Evolutionary conservation across 257 asterid genomes (phyloP).

Genomic region (Solanum tarapatanum): DNA sequence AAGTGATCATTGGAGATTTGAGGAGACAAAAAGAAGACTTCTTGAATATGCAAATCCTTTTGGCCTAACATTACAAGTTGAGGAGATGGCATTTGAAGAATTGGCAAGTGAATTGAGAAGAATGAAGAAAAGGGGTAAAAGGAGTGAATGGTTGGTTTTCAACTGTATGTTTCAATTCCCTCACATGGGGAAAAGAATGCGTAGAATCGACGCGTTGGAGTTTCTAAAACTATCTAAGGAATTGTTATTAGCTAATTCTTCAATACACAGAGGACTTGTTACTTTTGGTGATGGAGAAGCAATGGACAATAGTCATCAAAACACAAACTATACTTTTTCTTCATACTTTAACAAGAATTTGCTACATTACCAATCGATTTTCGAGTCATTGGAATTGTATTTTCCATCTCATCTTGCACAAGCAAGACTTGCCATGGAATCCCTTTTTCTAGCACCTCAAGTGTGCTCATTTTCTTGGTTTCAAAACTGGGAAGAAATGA

Average conservation of each 20-base stretch:
- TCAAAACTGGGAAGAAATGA: constrained; percentile 28
- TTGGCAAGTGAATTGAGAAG: constrained; percentile 21
- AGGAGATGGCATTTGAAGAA: constrained; percentile 29
- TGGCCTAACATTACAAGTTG: constrained; percentile 30
- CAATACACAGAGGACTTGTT: constrained; percentile 27
- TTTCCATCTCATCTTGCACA: constrained; percentile 51
- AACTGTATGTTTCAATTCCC: constrained; percentile 63
- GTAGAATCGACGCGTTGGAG: constrained; percentile 17
- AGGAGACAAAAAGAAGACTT: constrained; percentile 40
- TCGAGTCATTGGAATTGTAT: constrained; percentile 49
- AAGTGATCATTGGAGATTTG: constrained; percentile 23
- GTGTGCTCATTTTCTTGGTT: constrained; percentile 39
- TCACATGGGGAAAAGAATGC: constrained; percentile 43
- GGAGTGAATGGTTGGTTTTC: constrained; percentile 45
- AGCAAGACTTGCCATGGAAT: constrained; percentile 60
- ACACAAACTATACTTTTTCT: constrained; percentile 9
- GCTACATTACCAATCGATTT: constrained; percentile 36
- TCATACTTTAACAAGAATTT: constrained; percentile 29
- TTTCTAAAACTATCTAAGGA: constrained; percentile 40
- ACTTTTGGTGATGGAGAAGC: constrained; percentile 58
- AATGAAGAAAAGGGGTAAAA: constrained; percentile 11
- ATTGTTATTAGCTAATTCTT: constrained; percentile 3
- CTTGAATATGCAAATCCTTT: constrained; percentile 27
- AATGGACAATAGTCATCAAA: not conserved
- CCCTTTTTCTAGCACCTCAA: constrained; percentile 41